A percentile compares a stretch with the other conserved stretches of the same genome.
phyloP scores from a whole-genome alignment of 352 stramenopile genomes.

The Phytophthora uliginosa region DNA sequence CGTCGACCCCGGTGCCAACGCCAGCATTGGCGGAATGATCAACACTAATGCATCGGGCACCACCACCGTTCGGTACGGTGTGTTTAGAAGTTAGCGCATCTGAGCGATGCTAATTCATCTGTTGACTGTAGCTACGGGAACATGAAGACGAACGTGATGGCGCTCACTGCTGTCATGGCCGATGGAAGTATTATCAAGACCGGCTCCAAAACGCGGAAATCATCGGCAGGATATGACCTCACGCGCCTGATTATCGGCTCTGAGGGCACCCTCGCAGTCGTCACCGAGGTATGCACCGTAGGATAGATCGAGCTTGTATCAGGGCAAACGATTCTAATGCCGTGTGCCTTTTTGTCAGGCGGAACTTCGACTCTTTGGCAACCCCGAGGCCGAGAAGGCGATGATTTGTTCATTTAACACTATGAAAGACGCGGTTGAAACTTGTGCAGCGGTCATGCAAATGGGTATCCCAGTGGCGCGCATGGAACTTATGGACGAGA shows the following conservation, averaged over 20 bases:
- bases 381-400: conserved; percentile 90
- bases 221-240: conserved; percentile 97
- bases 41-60: conserved; percentile 90
- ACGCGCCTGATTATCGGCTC: conserved; percentile 95
- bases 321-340: conserved; percentile 1
- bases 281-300: conserved; percentile 86
- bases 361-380: conserved; percentile 94
- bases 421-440: conserved; percentile 87
- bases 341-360: conserved; percentile 40
- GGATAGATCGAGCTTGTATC: not conserved
- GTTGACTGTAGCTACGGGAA: conserved; percentile 87
- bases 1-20: conserved; percentile 97
- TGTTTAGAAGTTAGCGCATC: not conserved
- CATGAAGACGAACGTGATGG: conserved; percentile 97
- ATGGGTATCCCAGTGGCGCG: conserved; percentile 89
- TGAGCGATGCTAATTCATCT: not conserved
- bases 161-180: conserved; percentile 93
- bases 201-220: conserved; percentile 95
- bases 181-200: conserved; percentile 89
- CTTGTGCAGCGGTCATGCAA: conserved; percentile 82
- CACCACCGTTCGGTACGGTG: conserved; percentile 58
- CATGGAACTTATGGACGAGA: conserved; percentile 90
- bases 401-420: conserved; percentile 94
- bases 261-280: conserved; percentile 96
- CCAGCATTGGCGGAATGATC: conserved; percentile 96